Conservation (phyloP, 495 filamentous ascomycete species). For the Staphylotrichum longicolle region DNA sequence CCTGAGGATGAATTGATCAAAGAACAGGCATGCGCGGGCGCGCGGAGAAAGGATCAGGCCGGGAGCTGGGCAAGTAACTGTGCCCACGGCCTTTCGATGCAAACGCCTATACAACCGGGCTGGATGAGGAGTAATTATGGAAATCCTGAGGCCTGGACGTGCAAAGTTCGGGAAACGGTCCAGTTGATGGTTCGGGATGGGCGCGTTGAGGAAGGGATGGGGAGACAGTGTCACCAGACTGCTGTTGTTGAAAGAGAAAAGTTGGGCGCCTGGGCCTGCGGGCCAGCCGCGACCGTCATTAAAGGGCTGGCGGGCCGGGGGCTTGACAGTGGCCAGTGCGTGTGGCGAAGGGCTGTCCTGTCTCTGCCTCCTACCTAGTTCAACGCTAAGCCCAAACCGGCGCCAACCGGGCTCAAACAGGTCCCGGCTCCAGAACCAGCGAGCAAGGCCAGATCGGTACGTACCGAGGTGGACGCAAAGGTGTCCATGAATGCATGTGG, state of each 20-base stretch:
- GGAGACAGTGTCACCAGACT: constrained; percentile 12
- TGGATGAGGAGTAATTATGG: constrained; percentile 13
- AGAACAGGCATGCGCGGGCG: constrained; percentile 23
- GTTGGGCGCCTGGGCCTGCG: constrained; percentile 24
- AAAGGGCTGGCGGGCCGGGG: constrained; percentile 23
- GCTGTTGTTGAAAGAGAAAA: constrained; percentile 36
- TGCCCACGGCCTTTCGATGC: constrained; percentile 19
- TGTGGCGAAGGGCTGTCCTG: constrained; percentile 10
- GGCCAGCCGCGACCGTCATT: constrained; percentile 47
- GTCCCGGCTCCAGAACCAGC: too few relatives aligned
- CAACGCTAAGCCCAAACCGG: constrained; percentile 8
- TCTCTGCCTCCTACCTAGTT: neutral
- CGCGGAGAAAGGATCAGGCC: constrained; percentile 14
- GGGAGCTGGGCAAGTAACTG: constrained; percentile 19
- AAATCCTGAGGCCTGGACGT: constrained; percentile 8
- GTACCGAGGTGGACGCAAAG: constrained; percentile 15
- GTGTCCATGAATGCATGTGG: constrained; percentile 24
- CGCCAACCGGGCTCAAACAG: neutral
- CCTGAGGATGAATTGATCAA: constrained; percentile 24
- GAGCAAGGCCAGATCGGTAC: neutral
- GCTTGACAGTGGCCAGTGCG: constrained; percentile 19
- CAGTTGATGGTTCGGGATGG: constrained; percentile 14
- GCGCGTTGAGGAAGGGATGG: constrained; percentile 17
- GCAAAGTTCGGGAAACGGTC: constrained; percentile 13
- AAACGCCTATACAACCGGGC: constrained; percentile 24